A percentile compares a stretch with the other conserved stretches of the same genome.
phyloP scores from a whole-genome alignment of 805 yeast genomes.

The Myxozyma vanderwaltii region DNA sequence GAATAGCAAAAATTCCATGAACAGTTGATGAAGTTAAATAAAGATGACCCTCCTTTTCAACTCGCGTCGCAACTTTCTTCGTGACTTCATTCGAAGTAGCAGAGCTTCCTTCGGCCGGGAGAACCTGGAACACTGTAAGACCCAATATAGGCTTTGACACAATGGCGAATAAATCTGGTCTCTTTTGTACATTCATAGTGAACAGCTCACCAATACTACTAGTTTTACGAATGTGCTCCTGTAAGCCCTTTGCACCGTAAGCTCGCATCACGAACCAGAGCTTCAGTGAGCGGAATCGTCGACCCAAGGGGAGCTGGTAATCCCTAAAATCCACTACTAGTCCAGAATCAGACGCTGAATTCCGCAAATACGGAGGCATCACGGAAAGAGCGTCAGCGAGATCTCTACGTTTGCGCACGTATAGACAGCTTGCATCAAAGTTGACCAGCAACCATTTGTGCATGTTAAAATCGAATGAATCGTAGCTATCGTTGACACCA shows the following conservation, averaged over 20 bases:
- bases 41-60: conserved; percentile 26
- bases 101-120: conserved; percentile 12
- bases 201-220: conserved; percentile 27
- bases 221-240: conserved; percentile 30
- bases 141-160: conserved; percentile 32
- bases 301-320: conserved; percentile 37
- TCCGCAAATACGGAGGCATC: conserved; percentile 34
- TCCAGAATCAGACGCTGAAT: conserved; percentile 33
- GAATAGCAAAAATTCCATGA: conserved; percentile 22
- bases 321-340: conserved; percentile 36
- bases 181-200: conserved; percentile 17
- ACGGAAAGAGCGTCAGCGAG: conserved; percentile 34
- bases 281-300: conserved; percentile 36
- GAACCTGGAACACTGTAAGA: conserved; percentile 33
- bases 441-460: conserved; percentile 37
- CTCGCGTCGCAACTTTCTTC: conserved; percentile 25
- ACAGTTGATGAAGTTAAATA: conserved; percentile 33
- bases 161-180: conserved; percentile 25
- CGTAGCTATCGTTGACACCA: conserved; percentile 30
- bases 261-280: conserved; percentile 37
- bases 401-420: conserved; percentile 28
- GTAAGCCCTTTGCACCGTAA: conserved; percentile 33
- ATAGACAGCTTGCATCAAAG: conserved; percentile 36
- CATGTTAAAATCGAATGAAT: conserved; percentile 37
- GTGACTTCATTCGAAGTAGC: conserved; percentile 23